These are phyloP conservation scores for Myrica gale DNA, from an alignment of 306 rosid species.

Conservation along the genomic window DNA sequence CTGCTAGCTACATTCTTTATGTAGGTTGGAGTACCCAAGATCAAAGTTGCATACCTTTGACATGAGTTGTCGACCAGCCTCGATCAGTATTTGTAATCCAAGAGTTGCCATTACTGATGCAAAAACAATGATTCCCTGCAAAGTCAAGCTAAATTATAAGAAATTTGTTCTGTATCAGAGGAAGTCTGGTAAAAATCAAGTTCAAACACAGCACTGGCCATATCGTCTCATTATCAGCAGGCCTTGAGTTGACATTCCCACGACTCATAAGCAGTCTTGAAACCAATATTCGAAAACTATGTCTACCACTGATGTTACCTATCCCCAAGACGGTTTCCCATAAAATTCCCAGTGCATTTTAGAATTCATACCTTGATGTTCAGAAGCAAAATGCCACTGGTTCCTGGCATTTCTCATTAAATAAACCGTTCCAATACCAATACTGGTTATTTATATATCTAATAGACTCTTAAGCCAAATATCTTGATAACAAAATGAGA, in stretches of 20 bases:
- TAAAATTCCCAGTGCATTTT: not conserved
- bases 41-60: constrained; percentile 31
- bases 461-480: not conserved
- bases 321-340: not conserved
- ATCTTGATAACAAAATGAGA: not conserved
- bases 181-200: not conserved
- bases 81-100: constrained; percentile 73
- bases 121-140: constrained; percentile 85
- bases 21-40: not conserved
- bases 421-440: no score
- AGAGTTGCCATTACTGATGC: constrained; percentile 86
- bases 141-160: constrained; percentile 15
- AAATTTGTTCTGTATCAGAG: not conserved
- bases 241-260: not conserved
- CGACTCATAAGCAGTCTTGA: not conserved
- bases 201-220: not conserved
- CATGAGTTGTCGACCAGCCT: constrained; percentile 49
- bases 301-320: not conserved
- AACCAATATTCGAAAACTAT: not conserved
- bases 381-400: not conserved
- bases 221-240: not conserved
- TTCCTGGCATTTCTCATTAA: not conserved
- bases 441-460: not conserved
- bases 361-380: not conserved
- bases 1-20: not conserved